phyloP scores from a whole-genome alignment of 768 basidiomycete genomes.

The Psilocybe subaeruginosa region DNA sequence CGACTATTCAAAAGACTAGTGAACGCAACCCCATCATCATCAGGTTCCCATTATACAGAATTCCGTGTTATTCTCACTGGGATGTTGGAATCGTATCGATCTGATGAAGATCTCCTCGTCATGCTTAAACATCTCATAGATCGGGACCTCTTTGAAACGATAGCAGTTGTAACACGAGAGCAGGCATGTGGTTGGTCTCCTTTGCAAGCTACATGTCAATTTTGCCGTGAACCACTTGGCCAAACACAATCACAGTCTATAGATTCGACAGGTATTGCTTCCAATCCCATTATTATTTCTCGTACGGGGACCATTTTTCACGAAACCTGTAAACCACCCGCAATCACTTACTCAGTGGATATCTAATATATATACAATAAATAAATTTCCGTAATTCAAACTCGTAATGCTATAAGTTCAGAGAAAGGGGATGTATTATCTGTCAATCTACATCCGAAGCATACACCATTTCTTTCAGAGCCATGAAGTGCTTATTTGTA shows the following conservation, averaged over 20 bases:
- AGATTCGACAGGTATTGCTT: conserved; percentile 42
- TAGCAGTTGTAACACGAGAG: conserved; percentile 62
- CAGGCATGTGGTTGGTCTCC: conserved; percentile 67
- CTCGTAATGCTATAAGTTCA: background rate
- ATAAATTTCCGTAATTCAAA: background rate
- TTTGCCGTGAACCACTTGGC: conserved; percentile 53
- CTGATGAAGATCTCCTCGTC: conserved; percentile 86
- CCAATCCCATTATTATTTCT: conserved; percentile 27
- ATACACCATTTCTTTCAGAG: conserved; percentile 65
- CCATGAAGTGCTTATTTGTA: conserved; percentile 51
- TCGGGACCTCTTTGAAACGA: conserved; percentile 77
- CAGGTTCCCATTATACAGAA: conserved; percentile 81
- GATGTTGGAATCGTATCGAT: conserved; percentile 95
- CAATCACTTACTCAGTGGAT: background rate
- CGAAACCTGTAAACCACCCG: conserved; percentile 34
- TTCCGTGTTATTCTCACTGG: conserved; percentile 89
- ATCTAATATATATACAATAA: background rate
- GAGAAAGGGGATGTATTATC: background rate
- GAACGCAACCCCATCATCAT: conserved; percentile 63
- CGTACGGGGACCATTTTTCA: conserved; percentile 67
- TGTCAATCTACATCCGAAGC: conserved; percentile 37
- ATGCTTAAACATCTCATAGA: conserved; percentile 84
- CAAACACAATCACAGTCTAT: background rate
- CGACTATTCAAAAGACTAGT: conserved; percentile 91
- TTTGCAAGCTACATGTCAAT: conserved; percentile 47